phyloP scores from a whole-genome alignment of 2,329 filamentous ascomycete species.

The Microdochium bolleyi region DNA sequence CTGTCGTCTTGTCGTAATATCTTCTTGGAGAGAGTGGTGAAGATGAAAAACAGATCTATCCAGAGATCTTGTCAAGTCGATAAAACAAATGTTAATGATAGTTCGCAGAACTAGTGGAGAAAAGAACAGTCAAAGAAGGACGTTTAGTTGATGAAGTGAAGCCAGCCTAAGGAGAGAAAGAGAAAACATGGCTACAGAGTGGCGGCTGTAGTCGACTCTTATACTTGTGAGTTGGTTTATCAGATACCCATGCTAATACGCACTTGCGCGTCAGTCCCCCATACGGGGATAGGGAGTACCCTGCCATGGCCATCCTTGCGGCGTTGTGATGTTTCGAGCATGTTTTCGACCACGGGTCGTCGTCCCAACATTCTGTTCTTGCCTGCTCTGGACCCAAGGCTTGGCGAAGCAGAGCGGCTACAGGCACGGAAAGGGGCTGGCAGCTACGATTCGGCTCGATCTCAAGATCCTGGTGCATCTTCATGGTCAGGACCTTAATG shows the following conservation, averaged over 20 bases:
- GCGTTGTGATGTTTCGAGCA: not conserved
- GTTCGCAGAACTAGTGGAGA: constrained; percentile 22
- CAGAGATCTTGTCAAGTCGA: constrained; percentile 11
- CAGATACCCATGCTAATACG: too few relatives aligned
- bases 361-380: not conserved
- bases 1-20: not conserved
- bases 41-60: constrained; percentile 17
- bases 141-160: constrained; percentile 10
- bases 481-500: too few relatives aligned
- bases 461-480: not conserved
- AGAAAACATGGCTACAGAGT: constrained; percentile 1
- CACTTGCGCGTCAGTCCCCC: too few relatives aligned
- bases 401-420: not conserved
- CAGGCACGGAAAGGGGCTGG: not conserved
- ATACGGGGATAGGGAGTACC: too few relatives aligned
- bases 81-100: constrained; percentile 12
- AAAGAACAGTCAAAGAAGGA: constrained; percentile 18
- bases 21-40: not conserved
- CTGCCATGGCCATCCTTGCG: not conserved
- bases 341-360: not conserved
- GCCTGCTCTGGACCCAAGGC: not conserved
- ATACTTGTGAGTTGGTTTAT: too few relatives aligned
- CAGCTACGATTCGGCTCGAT: not conserved
- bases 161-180: constrained; percentile 14
- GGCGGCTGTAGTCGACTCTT: not conserved